These are phyloP conservation scores for Xylaria venustula DNA, from an alignment of 495 filamentous ascomycete species.

Conservation along the genomic window DNA sequence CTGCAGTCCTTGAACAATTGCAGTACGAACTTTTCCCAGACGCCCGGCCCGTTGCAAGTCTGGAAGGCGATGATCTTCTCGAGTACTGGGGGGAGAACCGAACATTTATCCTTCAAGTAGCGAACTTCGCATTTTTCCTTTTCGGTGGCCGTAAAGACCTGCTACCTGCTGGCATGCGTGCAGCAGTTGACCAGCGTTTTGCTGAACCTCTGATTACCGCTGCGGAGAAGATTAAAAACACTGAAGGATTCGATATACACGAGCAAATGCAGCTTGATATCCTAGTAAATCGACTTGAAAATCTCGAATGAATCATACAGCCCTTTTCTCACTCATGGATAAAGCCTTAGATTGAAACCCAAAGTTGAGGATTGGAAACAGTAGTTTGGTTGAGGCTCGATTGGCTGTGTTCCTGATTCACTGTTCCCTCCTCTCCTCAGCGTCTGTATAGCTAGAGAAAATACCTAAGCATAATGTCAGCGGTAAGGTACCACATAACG, in stretches of 20 bases:
- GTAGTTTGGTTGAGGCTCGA: too few species aligned
- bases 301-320: background rate
- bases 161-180: slow-evolving; percentile 39
- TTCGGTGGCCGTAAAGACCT: slow-evolving; percentile 43
- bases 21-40: slow-evolving; percentile 47
- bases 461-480: background rate
- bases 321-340: background rate
- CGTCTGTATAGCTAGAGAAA: background rate
- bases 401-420: too few species aligned
- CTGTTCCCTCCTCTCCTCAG: background rate
- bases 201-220: slow-evolving; percentile 49
- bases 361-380: background rate
- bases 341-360: background rate
- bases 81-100: slow-evolving; percentile 39
- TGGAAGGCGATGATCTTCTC: slow-evolving; percentile 21
- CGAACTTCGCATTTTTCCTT: slow-evolving; percentile 51
- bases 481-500: background rate
- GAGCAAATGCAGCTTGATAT: slow-evolving; percentile 34
- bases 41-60: slow-evolving; percentile 27
- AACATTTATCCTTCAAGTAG: slow-evolving; percentile 45
- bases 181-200: slow-evolving; percentile 52
- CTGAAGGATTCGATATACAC: slow-evolving; percentile 23
- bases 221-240: slow-evolving; percentile 41
- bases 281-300: slow-evolving; percentile 35
- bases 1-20: slow-evolving; percentile 45